Evolutionary conservation across 2,329 filamentous ascomycete species (phyloP).

Genomic region (Colletotrichum cordylinicola): DNA sequence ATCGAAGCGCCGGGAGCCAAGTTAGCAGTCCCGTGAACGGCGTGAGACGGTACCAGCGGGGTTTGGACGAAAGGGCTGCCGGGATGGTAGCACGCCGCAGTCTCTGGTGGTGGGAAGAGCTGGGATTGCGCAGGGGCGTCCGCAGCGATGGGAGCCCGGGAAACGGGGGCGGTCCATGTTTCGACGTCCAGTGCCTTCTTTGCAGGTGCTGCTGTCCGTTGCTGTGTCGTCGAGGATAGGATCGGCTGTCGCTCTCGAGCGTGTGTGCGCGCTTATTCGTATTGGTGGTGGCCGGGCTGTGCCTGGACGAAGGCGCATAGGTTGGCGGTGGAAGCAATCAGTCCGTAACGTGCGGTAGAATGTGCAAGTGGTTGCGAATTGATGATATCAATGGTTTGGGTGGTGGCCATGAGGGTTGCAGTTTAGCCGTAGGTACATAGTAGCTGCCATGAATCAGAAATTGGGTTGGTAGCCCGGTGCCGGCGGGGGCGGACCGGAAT

Average conservation of each 20-base stretch:
- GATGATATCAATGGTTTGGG: not conserved
- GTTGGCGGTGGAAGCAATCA: not conserved
- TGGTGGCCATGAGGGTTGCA: not conserved
- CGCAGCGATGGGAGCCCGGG: conserved; percentile 10
- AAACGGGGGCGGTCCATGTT: conserved; percentile 13
- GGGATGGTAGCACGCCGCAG: not conserved
- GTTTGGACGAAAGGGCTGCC: conserved; percentile 16
- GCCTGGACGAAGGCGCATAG: not conserved
- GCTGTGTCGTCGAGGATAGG: not conserved
- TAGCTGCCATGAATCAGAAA: not conserved
- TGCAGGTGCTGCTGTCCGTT: not conserved
- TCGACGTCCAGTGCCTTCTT: not conserved
- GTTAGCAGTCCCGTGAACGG: conserved; percentile 4
- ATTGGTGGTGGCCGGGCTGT: not conserved
- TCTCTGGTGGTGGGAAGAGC: not conserved
- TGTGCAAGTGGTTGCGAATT: not conserved
- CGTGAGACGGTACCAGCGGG: conserved; percentile 14
- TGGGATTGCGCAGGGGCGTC: conserved; percentile 11
- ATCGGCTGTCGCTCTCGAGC: not conserved
- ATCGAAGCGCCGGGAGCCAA: conserved; percentile 12
- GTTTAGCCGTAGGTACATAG: not conserved
- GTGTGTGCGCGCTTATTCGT: not conserved
- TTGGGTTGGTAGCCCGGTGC: not conserved
- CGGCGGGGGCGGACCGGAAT: not conserved
- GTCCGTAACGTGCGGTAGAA: not conserved